phyloP scores from a whole-genome alignment of 2,329 filamentous ascomycete genomes.

The Trichoderma atroviride region DNA sequence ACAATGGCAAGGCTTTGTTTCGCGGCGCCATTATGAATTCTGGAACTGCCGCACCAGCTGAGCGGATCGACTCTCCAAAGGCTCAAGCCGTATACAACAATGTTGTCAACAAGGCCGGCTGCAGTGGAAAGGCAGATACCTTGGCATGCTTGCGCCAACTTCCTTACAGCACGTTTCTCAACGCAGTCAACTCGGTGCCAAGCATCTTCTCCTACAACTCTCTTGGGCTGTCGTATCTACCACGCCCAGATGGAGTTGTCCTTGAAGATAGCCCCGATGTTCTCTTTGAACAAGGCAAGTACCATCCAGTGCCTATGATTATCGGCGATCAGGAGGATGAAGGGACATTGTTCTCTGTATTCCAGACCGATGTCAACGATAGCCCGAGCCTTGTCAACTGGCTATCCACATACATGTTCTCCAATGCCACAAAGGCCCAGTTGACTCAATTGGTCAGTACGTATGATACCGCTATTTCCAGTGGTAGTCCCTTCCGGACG shows the following conservation, averaged over 20 bases:
- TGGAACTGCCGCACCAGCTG: constrained; percentile 63
- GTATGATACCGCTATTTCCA: constrained; percentile 59
- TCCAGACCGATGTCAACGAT: constrained; percentile 68
- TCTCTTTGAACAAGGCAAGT: constrained; percentile 53
- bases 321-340: constrained; percentile 80
- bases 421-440: constrained; percentile 52
- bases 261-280: constrained; percentile 66
- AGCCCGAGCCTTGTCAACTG: constrained; percentile 63
- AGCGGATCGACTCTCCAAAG: constrained; percentile 66
- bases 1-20: constrained; percentile 76
- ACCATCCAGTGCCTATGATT: constrained; percentile 54
- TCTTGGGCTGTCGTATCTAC: constrained; percentile 72
- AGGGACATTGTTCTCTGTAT: constrained; percentile 72
- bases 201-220: constrained; percentile 68
- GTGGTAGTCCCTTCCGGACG: constrained; percentile 74
- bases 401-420: constrained; percentile 62
- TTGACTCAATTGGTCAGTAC: constrained; percentile 61
- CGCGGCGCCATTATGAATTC: constrained; percentile 78
- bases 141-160: constrained; percentile 67
- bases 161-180: constrained; percentile 62
- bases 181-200: constrained; percentile 71
- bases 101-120: constrained; percentile 64
- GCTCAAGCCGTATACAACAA: constrained; percentile 66
- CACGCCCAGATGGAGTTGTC: constrained; percentile 68
- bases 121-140: constrained; percentile 57